Evolutionary conservation across 2,329 filamentous ascomycete genomes (phyloP), one percentile per base, ranked within the genome.

Genomic region (Venturia nashicola): DNA sequence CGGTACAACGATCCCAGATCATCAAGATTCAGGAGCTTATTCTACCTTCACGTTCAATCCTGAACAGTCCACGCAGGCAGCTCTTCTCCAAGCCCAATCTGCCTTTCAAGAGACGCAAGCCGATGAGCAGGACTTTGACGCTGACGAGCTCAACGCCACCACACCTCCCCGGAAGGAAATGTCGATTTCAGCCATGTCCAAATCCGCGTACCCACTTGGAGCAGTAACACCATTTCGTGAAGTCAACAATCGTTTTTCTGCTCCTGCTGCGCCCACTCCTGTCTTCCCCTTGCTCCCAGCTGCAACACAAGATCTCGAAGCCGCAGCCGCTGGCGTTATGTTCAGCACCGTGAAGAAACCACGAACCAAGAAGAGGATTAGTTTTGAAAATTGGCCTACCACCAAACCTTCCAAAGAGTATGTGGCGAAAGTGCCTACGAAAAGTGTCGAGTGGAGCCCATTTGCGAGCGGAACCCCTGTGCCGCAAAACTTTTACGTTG

Each of bases 31-130:
- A 8, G 36, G 60, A 16, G 60, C 60, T 34, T 62, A 62, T 18
- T 62, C 60, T 36, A 51, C 44, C 42, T 62, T 62, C 43, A 62
- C 60, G 1, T 51, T 32, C 32, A 51, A 51, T 14, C 39, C 59
- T 3, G 68, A 71, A 42, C 69, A 70, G 55, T 75, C 71, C 11
- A 76, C 73, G 2, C 75, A 75, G 66, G 71, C 72, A 27, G 70
- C 74, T 39, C 69, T 76, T 67, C 61, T 71, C 63, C 64, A 72
- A 46, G 71, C 72, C 55, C 72, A 72, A 44, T 67, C 69, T 44
- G 71, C 71, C 32, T 74, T 73, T 51, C 74, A 72, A 63, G 69
- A 73, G 43, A 70, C 60, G 65, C 68, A 61, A 48, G 44, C 20
- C 8, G 48, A 27, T n/a, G 51, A 57, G 16, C 48, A 55, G 12